A percentile compares a stretch with the other conserved stretches of the same genome.
Evolutionary conservation across 2,329 filamentous ascomycete species (phyloP).

Genomic region (Fusarium pininemorale): DNA sequence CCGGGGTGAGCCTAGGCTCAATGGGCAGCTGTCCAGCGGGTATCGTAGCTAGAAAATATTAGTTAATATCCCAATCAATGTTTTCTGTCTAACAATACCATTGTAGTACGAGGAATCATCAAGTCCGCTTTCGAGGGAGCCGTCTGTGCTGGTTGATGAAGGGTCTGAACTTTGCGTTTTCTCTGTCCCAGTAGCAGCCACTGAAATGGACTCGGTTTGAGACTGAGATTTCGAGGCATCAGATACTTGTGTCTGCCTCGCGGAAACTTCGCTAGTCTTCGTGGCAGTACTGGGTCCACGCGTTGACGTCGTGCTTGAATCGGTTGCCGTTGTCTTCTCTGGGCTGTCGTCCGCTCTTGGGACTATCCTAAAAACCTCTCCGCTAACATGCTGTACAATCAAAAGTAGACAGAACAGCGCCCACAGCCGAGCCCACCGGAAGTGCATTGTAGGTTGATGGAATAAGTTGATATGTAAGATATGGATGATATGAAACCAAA

Average conservation of each 20-base stretch:
- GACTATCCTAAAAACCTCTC: slow-evolving; percentile 45
- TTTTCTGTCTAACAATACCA: slow-evolving; percentile 39
- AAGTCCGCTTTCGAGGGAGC: slow-evolving; percentile 27
- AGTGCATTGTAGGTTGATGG: slow-evolving; percentile 46
- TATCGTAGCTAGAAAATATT: slow-evolving; percentile 53
- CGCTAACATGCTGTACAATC: slow-evolving; percentile 49
- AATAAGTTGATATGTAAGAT: background rate
- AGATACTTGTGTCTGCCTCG: slow-evolving; percentile 18
- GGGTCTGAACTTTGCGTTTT: slow-evolving; percentile 15
- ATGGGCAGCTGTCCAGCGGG: slow-evolving; percentile 71
- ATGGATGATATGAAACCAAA: slow-evolving; percentile 19
- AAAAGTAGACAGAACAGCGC: slow-evolving; percentile 52
- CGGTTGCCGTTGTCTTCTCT: slow-evolving; percentile 18
- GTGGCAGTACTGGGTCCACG: slow-evolving; percentile 16
- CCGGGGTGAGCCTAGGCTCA: slow-evolving; percentile 79
- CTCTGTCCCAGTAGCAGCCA: slow-evolving; percentile 25
- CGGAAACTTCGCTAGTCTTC: slow-evolving; percentile 21
- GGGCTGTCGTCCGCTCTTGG: slow-evolving; percentile 48
- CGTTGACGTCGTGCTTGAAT: slow-evolving; percentile 11
- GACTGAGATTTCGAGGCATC: slow-evolving; percentile 1
- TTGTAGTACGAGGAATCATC: slow-evolving; percentile 48
- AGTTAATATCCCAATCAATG: background rate
- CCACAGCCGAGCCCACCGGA: slow-evolving; percentile 47
- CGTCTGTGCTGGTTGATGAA: slow-evolving; percentile 33
- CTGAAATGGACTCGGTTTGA: slow-evolving; percentile 14